Evolutionary conservation across 108 stramenopile genomes (phyloP).

Genomic region (Cyclotella choctawhatcheeana): DNA sequence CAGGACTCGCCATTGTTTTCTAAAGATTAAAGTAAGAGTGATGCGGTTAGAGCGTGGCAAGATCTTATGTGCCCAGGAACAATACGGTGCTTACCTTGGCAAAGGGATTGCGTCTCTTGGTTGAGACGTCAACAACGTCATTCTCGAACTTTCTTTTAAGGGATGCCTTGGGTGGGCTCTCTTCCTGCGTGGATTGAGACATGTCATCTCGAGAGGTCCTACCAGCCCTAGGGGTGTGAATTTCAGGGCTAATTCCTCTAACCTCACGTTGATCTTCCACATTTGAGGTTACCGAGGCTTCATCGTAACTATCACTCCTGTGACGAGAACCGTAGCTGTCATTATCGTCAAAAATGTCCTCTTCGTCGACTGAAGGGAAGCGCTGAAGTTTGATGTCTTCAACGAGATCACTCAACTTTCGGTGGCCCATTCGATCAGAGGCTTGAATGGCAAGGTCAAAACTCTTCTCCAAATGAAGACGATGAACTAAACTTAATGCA

Average conservation of each 20-base stretch:
- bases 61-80: not conserved
- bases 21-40: not conserved
- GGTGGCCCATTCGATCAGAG: constrained; percentile 61
- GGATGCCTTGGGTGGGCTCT: constrained; percentile 34
- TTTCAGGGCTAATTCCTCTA: constrained; percentile 36
- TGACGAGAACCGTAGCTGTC: constrained; percentile 20
- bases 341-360: constrained; percentile 39
- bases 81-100: constrained; percentile 33
- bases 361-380: constrained; percentile 55
- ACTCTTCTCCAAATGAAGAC: constrained; percentile 74
- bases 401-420: constrained; percentile 65
- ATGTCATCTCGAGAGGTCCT: constrained; percentile 13
- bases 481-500: constrained; percentile 67
- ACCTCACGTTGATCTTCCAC: constrained; percentile 9
- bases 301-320: constrained; percentile 33
- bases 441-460: constrained; percentile 75
- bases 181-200: constrained; percentile 28
- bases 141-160: constrained; percentile 45
- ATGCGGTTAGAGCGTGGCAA: not conserved
- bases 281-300: constrained; percentile 26
- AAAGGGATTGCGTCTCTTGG: constrained; percentile 48
- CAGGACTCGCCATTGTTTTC: constrained; percentile 49
- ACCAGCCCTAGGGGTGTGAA: constrained; percentile 12
- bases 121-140: not conserved
- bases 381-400: constrained; percentile 58